Evolutionary conservation across 129 eudicot genomes (phyloP), one percentile per base, ranked within the genome.

Genomic region (Dittrichia graveolens): DNA sequence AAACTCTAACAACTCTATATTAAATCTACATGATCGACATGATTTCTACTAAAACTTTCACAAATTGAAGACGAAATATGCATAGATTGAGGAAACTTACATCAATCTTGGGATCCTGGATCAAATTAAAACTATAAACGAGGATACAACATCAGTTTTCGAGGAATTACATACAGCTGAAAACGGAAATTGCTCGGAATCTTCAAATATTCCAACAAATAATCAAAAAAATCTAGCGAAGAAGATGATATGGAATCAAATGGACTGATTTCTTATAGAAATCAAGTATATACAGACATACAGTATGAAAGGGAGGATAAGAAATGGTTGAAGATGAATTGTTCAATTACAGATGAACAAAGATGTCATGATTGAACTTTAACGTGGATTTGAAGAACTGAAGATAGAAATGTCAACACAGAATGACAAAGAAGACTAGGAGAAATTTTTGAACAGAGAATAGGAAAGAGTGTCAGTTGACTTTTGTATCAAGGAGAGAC

Each of bases 151-250:
- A 24, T 43, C 14, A 11, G 40, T 9, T 12, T 3, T 39, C 31
- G 56, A 72, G 14, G 15, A n/a, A 48, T 40, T 57, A 12, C 67
- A 7, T 71, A 55, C 64, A 53, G 63, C 2, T 11, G 12, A 8
- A 71, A 57, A 4, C 67, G 16, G 35, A 35, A 55, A 57, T 71
- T 57, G 42, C 45, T 71, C 1, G 24, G 57, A 42, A 5, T 67
- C 58, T 67, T 19, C 48, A 31, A 44, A 64, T 8, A 37, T 37
- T 41, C 37, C 38, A 35, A 68, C 42, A 59, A 1, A n/a, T 0
- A 13, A 60, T 2, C 45, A 13, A 60, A 60, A 6, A 24, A 24
- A 24, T 24, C 31, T 12, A 42, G n/a, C 41, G 7, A 34, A 39
- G 48, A 62, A 40, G 48, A 40, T 62, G 35, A 8, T 24, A 24